phyloP scores from a whole-genome alignment of 352 stramenopile genomes.

The Phytopythium oedochilum region DNA sequence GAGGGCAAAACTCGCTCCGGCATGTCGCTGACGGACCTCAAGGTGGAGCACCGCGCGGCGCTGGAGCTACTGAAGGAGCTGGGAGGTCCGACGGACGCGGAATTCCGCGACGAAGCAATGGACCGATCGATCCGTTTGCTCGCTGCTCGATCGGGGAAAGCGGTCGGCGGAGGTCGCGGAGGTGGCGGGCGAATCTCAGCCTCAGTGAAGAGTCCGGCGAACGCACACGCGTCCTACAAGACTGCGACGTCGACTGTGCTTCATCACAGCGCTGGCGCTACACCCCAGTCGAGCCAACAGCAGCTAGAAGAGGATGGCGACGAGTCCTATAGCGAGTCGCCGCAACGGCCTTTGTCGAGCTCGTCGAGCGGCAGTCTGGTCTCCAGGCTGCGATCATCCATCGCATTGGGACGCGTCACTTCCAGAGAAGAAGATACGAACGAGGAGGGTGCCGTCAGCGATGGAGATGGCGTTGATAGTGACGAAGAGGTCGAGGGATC shows the following conservation, averaged over 20 bases:
- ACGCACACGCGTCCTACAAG: background rate
- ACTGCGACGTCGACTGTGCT: background rate
- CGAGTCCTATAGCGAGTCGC: background rate
- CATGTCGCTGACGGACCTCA: conserved; percentile 66
- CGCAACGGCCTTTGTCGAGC: conserved; percentile 7
- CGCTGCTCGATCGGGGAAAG: background rate
- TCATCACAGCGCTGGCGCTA: background rate
- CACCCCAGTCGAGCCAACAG: background rate
- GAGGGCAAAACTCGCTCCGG: conserved; percentile 37
- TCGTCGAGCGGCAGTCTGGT: conserved; percentile 35
- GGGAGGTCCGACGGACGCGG: conserved; percentile 44
- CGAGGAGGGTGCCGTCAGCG: conserved; percentile 8
- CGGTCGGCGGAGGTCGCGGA: background rate
- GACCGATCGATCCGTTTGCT: conserved; percentile 5
- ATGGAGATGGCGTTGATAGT: background rate
- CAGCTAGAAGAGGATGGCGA: background rate
- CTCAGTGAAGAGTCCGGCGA: background rate
- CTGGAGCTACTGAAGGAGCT: conserved; percentile 72
- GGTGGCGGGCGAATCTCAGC: background rate
- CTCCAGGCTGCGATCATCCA: conserved; percentile 39
- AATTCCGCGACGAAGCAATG: conserved; percentile 21
- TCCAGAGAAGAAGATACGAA: background rate
- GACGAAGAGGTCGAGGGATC: background rate
- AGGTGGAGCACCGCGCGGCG: conserved; percentile 68
- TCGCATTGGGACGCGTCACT: conserved; percentile 33